Evolutionary conservation across 208 protist genomes (phyloP), one percentile per base, ranked within the genome.

Genomic region (Trypanosoma mega): DNA sequence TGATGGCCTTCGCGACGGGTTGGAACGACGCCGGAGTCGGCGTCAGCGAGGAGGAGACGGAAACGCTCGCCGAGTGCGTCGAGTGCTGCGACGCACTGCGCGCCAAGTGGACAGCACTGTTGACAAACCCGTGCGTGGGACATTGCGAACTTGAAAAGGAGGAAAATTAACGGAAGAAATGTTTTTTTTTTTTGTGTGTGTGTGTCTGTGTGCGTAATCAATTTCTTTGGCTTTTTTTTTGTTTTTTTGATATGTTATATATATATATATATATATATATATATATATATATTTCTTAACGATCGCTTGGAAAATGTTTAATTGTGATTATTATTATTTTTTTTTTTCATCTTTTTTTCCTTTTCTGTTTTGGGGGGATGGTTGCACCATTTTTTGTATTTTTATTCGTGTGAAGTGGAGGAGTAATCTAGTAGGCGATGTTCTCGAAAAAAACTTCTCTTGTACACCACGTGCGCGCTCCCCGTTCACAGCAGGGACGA

Each of bases 361-460:
- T 61, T 59, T 51, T 26, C 65, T 53, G 41, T 48, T 56, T 27
- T 47, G 2, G 18, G 44, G 4, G 29, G 34, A 14, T 2, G 20
- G n/a, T n/a, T n/a, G n/a, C n/a, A n/a, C n/a, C n/a, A n/a, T 55
- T 23, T 41, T 27, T 37, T 39, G 0, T 41, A 41, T 55, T 55
- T 39, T 9, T 21, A 21, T 49, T 18, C 16, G n/a, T 41, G 9
- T 43, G 31, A 33, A 41, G 51, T 31, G 23, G 16, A 7, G 27
- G 21, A 6, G 3, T 31, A 14, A 21, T 31, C n/a, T 6, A 31
- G 23, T n/a, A 12, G 33, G 27, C 16, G 24, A 94, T 94, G 87
- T 94, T 94, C 55, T 74, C 87, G 3, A 89, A 88, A 48, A 94
- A 94, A 45, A 54, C 70, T 7, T 60, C 72, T 0, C 62, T 68